phyloP scores from a whole-genome alignment of 306 rosid genomes.

The Quercus rubra region DNA sequence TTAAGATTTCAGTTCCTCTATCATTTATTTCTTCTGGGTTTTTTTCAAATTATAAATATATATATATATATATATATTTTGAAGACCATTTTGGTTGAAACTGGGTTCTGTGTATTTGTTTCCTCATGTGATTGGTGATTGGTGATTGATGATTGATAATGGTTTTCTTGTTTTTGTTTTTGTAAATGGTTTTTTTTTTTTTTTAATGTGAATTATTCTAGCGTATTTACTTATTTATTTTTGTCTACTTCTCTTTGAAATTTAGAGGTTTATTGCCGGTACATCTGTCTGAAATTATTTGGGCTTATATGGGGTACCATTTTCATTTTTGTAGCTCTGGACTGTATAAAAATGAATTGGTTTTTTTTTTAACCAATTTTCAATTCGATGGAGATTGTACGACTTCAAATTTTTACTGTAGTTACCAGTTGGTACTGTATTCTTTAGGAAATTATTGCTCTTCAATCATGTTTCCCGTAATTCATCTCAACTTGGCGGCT shows the following conservation, averaged over 20 bases:
- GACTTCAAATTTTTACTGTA: not conserved
- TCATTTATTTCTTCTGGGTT: conserved; percentile 4
- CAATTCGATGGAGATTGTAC: not conserved
- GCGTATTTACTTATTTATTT: not conserved
- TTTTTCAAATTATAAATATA: not conserved
- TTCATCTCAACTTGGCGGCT: not conserved
- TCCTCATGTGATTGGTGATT: not conserved
- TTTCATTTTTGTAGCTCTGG: not conserved
- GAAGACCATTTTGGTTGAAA: conserved; percentile 5
- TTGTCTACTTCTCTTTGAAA: not conserved
- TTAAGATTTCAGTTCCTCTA: conserved; percentile 31
- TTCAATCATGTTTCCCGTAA: not conserved
- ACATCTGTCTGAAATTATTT: not conserved
- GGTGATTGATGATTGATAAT: not conserved
- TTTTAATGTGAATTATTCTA: not conserved
- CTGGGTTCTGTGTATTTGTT: not conserved
- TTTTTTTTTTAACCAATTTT: not conserved
- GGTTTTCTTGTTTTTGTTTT: not conserved
- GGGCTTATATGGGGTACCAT: not conserved
- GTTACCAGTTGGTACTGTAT: not conserved
- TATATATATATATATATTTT: not conserved
- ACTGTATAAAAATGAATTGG: not conserved
- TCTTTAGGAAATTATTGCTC: not conserved
- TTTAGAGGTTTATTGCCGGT: not conserved
- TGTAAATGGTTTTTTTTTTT: not conserved